These are phyloP conservation scores for Cucumis sativus DNA, from an alignment of 306 rosid genomes.

Conservation along the genomic window DNA sequence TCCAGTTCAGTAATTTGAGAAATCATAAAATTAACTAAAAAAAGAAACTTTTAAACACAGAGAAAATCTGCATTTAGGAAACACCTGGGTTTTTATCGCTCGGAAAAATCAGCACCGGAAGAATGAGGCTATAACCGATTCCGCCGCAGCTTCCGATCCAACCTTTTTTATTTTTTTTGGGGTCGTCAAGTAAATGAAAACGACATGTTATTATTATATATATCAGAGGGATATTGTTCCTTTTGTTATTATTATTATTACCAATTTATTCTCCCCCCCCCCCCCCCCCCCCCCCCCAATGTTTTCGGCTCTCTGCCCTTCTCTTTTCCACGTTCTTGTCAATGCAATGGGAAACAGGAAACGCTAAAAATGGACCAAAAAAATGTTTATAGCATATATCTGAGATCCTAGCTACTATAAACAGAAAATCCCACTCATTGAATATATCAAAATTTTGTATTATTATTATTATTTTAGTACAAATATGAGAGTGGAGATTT, in stretches of 20 bases:
- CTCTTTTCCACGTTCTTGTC: conserved; percentile 23
- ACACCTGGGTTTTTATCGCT: conserved; percentile 30
- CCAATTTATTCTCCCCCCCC: neutral
- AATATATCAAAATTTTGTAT: neutral
- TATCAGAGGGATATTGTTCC: conserved; percentile 1
- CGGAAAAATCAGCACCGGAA: conserved; percentile 39
- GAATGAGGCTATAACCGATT: conserved; percentile 26
- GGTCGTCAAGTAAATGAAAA: conserved; percentile 1
- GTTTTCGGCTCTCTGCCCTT: neutral
- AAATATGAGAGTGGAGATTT: neutral
- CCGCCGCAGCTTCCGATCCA: neutral
- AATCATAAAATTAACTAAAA: neutral
- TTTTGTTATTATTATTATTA: neutral
- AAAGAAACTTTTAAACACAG: conserved; percentile 16
- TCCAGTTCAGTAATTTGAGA: neutral
- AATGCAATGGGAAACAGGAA: conserved; percentile 41
- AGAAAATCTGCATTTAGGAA: conserved; percentile 37
- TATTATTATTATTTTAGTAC: too few relatives aligned
- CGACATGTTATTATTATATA: conserved; percentile 5
- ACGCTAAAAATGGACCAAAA: neutral
- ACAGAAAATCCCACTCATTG: neutral
- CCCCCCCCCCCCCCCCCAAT: neutral
- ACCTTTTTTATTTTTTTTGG: neutral
- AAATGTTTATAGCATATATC: neutral
- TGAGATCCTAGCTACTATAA: neutral